A percentile compares a stretch with the other conserved stretches of the same genome.
Conservation (phyloP, 2,329 filamentous ascomycete species). For the Xylaria arbuscula region DNA sequence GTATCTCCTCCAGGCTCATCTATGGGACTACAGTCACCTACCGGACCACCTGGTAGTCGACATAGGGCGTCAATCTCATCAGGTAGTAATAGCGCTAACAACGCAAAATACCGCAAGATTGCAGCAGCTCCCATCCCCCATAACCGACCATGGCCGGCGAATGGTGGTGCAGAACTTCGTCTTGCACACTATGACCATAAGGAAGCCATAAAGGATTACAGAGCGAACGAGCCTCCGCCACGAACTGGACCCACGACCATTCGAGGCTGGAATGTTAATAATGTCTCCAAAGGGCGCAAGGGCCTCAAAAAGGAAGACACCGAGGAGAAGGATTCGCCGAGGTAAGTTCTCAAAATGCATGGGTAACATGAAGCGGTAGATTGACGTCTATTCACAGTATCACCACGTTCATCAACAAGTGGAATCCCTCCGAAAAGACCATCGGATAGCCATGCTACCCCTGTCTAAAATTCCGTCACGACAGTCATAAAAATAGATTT, state of each 20-base stretch:
- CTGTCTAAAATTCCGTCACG: not conserved
- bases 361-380: slow-evolving; percentile 9
- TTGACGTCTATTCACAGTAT: slow-evolving; percentile 40
- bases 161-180: slow-evolving; percentile 63
- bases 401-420: slow-evolving; percentile 47
- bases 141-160: slow-evolving; percentile 60
- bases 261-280: slow-evolving; percentile 66
- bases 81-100: slow-evolving; percentile 41
- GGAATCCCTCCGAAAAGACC: slow-evolving; percentile 45
- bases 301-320: slow-evolving; percentile 48
- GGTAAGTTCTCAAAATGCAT: slow-evolving; percentile 40
- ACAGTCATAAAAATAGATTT: slow-evolving; percentile 1
- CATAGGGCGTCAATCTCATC: slow-evolving; percentile 51
- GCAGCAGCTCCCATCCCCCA: slow-evolving; percentile 67
- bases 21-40: slow-evolving; percentile 45
- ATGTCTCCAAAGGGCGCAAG: slow-evolving; percentile 51
- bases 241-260: slow-evolving; percentile 67
- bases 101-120: slow-evolving; percentile 66
- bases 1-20: slow-evolving; percentile 44
- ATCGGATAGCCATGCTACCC: slow-evolving; percentile 25
- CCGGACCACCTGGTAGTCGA: slow-evolving; percentile 45
- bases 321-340: slow-evolving; percentile 49
- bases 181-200: slow-evolving; percentile 67
- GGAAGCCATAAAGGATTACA: slow-evolving; percentile 68
- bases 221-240: slow-evolving; percentile 65